phyloP scores from a whole-genome alignment of 116 monocot species.

The Iris pallida region DNA sequence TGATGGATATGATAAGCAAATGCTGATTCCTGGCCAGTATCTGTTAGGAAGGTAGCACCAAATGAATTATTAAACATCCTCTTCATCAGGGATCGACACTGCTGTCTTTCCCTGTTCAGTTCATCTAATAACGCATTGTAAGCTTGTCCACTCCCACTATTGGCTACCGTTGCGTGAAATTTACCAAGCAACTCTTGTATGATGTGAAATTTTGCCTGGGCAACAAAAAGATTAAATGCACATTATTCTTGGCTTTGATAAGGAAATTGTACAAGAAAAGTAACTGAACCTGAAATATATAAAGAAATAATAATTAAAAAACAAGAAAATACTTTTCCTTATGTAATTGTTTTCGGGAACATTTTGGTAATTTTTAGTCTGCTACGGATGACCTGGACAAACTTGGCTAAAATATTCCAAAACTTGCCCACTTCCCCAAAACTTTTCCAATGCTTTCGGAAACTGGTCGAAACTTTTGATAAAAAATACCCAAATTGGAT shows the following conservation, averaged over 20 bases:
- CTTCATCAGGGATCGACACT: constrained; percentile 56
- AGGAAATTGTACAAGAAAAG: no score
- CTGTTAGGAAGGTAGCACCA: constrained; percentile 85
- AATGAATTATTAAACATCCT: constrained; percentile 75
- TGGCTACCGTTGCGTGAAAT: constrained; percentile 49
- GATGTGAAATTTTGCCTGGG: constrained; percentile 80
- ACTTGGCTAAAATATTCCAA: no score
- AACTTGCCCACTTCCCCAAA: no score
- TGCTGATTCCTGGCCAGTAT: constrained; percentile 90
- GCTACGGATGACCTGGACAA: no score
- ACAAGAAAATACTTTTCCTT: no score
- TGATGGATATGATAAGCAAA: constrained; percentile 95
- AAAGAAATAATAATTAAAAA: neutral
- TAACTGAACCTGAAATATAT: constrained; percentile 4
- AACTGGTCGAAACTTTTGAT: no score
- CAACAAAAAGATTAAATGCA: no score
- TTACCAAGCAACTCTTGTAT: constrained; percentile 93
- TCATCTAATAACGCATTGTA: constrained; percentile 45
- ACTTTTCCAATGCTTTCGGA: no score
- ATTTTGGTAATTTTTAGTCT: no score
- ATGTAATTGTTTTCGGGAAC: no score
- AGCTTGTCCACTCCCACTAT: constrained; percentile 28
- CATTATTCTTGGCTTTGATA: no score
- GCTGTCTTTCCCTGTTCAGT: constrained; percentile 53
- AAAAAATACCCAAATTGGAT: no score